Percentiles rank a stretch among this genome's conserved stretches.
phyloP scores from a whole-genome alignment of 768 basidiomycete species.

The Collybiopsis confluens region DNA sequence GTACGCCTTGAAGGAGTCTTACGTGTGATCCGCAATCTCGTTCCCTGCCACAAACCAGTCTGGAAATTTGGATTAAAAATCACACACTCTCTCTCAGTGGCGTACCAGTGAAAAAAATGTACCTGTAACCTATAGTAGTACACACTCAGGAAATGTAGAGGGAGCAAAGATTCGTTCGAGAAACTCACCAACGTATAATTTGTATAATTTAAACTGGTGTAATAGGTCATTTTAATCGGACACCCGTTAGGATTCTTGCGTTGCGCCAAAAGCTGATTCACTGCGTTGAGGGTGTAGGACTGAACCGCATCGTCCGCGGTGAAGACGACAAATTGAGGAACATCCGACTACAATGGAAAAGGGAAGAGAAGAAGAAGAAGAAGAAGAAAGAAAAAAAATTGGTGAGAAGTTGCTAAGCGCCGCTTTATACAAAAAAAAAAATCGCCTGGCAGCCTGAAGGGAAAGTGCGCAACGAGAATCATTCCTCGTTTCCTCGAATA shows the following conservation, averaged over 20 bases:
- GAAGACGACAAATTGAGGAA: conserved; percentile 67
- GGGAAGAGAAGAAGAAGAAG: not conserved
- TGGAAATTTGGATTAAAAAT: too few relatives aligned
- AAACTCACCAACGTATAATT: conserved; percentile 68
- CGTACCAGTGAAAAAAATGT: too few relatives aligned
- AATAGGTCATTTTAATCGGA: conserved; percentile 73
- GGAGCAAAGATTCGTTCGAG: too few relatives aligned
- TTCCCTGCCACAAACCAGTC: conserved; percentile 82
- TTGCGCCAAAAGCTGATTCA: conserved; percentile 72
- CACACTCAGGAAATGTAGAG: too few relatives aligned
- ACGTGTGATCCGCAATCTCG: conserved; percentile 80
- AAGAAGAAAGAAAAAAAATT: too few relatives aligned
- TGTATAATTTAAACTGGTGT: conserved; percentile 60
- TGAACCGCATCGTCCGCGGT: conserved; percentile 77
- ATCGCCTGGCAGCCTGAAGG: too few relatives aligned
- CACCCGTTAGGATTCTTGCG: conserved; percentile 78
- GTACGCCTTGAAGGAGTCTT: conserved; percentile 20
- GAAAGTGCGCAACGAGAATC: too few relatives aligned
- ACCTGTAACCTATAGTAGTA: not conserved
- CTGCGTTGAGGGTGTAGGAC: conserved; percentile 67
- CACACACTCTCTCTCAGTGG: too few relatives aligned
- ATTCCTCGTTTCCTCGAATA: too few relatives aligned
- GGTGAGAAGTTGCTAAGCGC: too few relatives aligned
- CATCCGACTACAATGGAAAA: conserved; percentile 39
- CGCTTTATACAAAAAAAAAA: not conserved